phyloP scores from a whole-genome alignment of 108 stramenopile species.

The Cylindrotheca fusiformis region DNA sequence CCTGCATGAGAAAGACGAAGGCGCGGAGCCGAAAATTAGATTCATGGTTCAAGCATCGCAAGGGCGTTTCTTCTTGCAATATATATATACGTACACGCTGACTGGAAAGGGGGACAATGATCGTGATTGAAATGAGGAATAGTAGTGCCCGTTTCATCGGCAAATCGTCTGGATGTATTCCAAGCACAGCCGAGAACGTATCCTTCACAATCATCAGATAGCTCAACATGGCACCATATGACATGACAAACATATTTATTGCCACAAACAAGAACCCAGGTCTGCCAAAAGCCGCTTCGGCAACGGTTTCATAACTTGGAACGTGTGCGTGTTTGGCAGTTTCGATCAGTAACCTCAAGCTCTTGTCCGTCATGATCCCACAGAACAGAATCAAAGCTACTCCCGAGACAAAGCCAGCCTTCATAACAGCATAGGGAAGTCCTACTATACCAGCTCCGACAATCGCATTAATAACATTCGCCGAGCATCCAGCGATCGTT shows the following conservation, averaged over 20 bases:
- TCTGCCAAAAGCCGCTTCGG: conserved; percentile 76
- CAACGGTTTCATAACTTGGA: conserved; percentile 71
- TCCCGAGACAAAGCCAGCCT: conserved; percentile 78
- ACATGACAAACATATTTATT: conserved; percentile 77
- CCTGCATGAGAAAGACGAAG: conserved; percentile 23
- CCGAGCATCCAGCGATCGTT: conserved; percentile 57
- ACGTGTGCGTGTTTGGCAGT: conserved; percentile 79
- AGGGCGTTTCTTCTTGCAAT: no score
- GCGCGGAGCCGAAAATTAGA: no score
- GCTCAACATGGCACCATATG: conserved; percentile 80
- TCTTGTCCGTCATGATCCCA: conserved; percentile 70
- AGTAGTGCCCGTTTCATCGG: conserved; percentile 47
- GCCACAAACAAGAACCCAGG: conserved; percentile 69
- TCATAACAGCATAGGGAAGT: conserved; percentile 79
- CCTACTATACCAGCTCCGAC: conserved; percentile 89
- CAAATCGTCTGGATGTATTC: conserved; percentile 44
- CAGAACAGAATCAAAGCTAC: conserved; percentile 51
- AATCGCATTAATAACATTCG: conserved; percentile 84
- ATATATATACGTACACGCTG: conserved; percentile 58
- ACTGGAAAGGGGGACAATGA: conserved; percentile 67
- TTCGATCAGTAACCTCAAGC: conserved; percentile 60
- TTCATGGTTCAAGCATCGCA: no score
- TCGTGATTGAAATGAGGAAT: conserved; percentile 48
- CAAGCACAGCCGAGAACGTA: conserved; percentile 62
- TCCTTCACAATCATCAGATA: conserved; percentile 88